A percentile compares a stretch with the other conserved stretches of the same genome.
Evolutionary conservation across 2,329 filamentous ascomycete species (phyloP).

Genomic region (Phyllosticta citriasiana): DNA sequence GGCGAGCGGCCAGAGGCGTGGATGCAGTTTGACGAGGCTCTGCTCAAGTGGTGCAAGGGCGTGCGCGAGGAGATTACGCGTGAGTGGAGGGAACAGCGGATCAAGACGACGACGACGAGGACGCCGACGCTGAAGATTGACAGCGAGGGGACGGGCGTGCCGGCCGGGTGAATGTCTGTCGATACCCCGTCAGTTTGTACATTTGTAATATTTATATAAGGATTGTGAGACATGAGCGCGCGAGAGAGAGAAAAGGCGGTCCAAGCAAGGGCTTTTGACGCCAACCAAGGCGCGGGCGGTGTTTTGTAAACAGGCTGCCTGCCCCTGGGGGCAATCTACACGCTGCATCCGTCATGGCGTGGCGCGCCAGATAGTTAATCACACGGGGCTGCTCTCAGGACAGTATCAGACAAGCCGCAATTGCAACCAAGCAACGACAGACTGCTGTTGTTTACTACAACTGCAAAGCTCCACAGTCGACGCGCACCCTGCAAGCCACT

Average conservation of each 20-base stretch:
- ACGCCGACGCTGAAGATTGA: constrained; percentile 31
- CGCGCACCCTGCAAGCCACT: background rate
- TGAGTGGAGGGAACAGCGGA: constrained; percentile 49
- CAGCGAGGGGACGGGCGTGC: constrained; percentile 1
- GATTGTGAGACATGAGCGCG: background rate
- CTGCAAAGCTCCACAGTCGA: background rate
- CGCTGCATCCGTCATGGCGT: constrained; percentile 1
- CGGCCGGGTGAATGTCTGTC: background rate
- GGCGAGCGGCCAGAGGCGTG: constrained; percentile 60
- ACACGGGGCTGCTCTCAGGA: constrained; percentile 7
- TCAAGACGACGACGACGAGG: constrained; percentile 18
- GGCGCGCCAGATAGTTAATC: constrained; percentile 5
- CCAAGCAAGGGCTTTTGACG: background rate
- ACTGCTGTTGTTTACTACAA: too few species aligned
- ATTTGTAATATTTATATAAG: constrained; percentile 5
- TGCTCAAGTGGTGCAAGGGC: constrained; percentile 72
- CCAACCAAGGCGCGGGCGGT: background rate
- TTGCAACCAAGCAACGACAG: too few species aligned
- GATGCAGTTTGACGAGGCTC: constrained; percentile 71
- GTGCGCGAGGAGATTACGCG: constrained; percentile 74
- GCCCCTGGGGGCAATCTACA: constrained; percentile 8
- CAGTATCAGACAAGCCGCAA: background rate
- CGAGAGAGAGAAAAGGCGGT: too few species aligned
- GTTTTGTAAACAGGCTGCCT: constrained; percentile 1
- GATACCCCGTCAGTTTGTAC: constrained; percentile 3